Base-by-base conservation (phyloP, 2,329 filamentous ascomycete species). In the Talaromyces sp. region DNA sequence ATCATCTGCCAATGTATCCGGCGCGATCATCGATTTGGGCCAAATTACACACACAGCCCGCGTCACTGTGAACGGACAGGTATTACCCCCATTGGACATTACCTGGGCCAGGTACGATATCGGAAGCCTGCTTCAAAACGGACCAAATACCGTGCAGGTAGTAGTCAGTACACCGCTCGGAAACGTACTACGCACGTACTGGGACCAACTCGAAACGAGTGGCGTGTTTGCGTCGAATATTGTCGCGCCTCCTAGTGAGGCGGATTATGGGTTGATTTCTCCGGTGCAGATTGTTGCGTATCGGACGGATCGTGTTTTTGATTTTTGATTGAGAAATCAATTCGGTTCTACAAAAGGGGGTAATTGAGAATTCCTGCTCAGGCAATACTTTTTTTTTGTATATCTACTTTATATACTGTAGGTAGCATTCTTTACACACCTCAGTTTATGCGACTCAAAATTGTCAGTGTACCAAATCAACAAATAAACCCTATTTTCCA, bases 141-240 rank as follows among this genome's bases (percentile, higher is more conserved):
- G 70, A 2, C 55, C 58, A n/a, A 76, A 74, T 33, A 62, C 59
- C 42, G 52, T 76, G 4, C 61, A 67, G 28, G 68, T 71, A 1
- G 69, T 74, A 4, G 68, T 75, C 1, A 65, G 64, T 14, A 75
- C 73, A 16, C 68, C 74, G 30, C 59, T 75, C 56, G 51, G 57
- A 2, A 60, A 55, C 27, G 44, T 6, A 18, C 44, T 47, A 18
- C 44, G 44, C 44, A 47, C 44, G 7, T 47, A 27, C 44, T 66
- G 0, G 75, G 71, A 1, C 65, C 59, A 23, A 77, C 72, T 62
- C 59, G 31, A 77, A 62, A 40, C 30, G 23, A 28, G 68, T 65
- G 6, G 64, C 63, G 18, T 64, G 59, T 6, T 53, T 64, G 40
- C 44, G 44, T 47, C 44, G 18, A 8, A 47, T 47, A 16, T 47